Conservation (phyloP, 1,139 yeast species). For the Sugiyamaella xylanicola region DNA sequence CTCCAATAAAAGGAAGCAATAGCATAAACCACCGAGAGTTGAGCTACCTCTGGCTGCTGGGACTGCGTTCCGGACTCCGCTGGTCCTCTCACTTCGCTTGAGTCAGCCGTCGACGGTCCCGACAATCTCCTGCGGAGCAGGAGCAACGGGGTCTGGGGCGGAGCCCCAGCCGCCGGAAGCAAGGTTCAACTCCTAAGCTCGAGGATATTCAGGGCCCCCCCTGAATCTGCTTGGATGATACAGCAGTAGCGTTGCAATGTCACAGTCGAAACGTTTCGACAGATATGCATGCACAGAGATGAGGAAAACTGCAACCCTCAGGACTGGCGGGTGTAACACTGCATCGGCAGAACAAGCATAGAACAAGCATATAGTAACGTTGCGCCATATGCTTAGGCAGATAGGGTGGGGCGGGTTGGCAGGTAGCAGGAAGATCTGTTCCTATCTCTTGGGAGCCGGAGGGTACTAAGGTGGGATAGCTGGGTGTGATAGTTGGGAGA, state of each 20-base stretch:
- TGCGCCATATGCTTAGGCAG: too few relatives aligned
- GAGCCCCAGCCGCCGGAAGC: conserved; percentile 1
- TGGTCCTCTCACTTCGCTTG: background rate
- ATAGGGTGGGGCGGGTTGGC: background rate
- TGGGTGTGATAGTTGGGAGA: too few relatives aligned
- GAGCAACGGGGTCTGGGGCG: too few relatives aligned
- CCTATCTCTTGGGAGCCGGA: background rate
- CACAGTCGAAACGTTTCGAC: background rate
- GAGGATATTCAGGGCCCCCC: too few relatives aligned
- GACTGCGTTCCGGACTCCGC: background rate
- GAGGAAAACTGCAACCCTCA: background rate
- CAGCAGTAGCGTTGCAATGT: background rate
- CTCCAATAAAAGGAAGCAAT: too few relatives aligned
- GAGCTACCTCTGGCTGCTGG: background rate
- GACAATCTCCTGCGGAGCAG: background rate
- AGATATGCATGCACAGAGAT: background rate
- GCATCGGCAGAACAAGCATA: too few relatives aligned
- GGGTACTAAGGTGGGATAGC: too few relatives aligned
- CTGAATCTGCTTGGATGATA: too few relatives aligned
- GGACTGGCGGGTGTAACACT: background rate
- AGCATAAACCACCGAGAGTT: too few relatives aligned
- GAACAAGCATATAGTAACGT: background rate
- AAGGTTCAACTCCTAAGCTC: background rate
- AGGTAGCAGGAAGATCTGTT: background rate
- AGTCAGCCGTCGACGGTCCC: background rate